Conservation (phyloP, 2,329 filamentous ascomycete genomes). For the Pseudocercospora fuligena region DNA sequence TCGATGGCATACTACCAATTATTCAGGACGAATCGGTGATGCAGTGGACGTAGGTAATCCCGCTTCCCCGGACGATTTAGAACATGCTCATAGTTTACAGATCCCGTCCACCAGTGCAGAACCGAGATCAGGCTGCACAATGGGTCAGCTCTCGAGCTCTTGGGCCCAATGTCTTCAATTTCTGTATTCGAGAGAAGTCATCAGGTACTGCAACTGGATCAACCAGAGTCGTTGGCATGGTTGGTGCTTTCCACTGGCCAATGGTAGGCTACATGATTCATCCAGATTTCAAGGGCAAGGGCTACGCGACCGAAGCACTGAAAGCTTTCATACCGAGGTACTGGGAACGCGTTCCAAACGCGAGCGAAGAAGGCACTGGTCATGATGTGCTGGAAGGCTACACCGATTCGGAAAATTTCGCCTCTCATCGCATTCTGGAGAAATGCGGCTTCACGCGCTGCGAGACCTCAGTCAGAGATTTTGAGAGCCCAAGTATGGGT, state of each 20-base stretch:
- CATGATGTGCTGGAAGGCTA: conserved; percentile 51
- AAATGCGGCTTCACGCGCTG: conserved; percentile 58
- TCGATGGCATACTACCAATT: conserved; percentile 48
- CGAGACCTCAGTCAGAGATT: conserved; percentile 49
- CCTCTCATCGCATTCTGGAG: conserved; percentile 61
- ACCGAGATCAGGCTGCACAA: conserved; percentile 30
- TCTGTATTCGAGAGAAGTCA: conserved; percentile 56
- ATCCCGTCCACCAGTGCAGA: conserved; percentile 3
- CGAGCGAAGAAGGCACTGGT: conserved; percentile 31
- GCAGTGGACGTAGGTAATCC: conserved; percentile 57
- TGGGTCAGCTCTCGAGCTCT: conserved; percentile 48
- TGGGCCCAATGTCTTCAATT: conserved; percentile 58
- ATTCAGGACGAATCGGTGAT: conserved; percentile 66
- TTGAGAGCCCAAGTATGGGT: conserved; percentile 45
- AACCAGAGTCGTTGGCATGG: conserved; percentile 55
- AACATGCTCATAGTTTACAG: background rate
- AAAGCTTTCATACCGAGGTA: conserved; percentile 48
- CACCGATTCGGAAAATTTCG: conserved; percentile 55
- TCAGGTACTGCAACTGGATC: conserved; percentile 59
- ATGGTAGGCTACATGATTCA: conserved; percentile 52
- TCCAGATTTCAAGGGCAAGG: conserved; percentile 41
- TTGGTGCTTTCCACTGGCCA: conserved; percentile 49
- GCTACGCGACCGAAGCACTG: conserved; percentile 52
- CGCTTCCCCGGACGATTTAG: no score
- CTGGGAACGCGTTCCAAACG: conserved; percentile 44